Percentiles rank a stretch among this genome's conserved stretches.
Conservation (phyloP, 1,139 yeast species). For the Pichia sp. region DNA sequence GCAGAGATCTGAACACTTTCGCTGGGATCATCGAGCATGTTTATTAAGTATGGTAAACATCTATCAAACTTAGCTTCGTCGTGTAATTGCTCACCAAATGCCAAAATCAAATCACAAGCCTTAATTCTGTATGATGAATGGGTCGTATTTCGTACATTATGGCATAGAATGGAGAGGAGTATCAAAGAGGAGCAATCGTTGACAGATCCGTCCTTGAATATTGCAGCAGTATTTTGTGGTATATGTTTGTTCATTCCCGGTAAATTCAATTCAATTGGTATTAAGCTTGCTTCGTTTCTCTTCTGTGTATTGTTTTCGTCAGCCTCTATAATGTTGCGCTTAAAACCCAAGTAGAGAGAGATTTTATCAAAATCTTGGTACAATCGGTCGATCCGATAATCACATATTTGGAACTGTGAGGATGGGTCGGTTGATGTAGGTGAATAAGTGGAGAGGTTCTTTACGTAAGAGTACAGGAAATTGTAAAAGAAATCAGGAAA, state of each 20-base stretch:
- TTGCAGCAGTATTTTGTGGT: conserved; percentile 38
- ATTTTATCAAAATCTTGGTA: conserved; percentile 55
- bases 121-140: conserved; percentile 59
- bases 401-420: conserved; percentile 41
- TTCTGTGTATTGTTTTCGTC: conserved; percentile 9
- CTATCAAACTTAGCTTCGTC: conserved; percentile 87
- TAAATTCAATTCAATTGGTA: conserved; percentile 48
- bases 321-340: conserved; percentile 20
- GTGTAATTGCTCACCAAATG: conserved; percentile 67
- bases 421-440: conserved; percentile 25
- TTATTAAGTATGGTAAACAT: conserved; percentile 71
- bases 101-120: conserved; percentile 73
- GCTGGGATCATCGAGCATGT: conserved; percentile 49
- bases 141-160: conserved; percentile 61
- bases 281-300: conserved; percentile 15
- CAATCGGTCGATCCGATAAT: conserved; percentile 54
- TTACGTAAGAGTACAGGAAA: conserved; percentile 66
- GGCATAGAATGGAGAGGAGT: conserved; percentile 57
- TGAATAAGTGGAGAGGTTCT: conserved; percentile 34
- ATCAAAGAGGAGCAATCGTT: conserved; percentile 56
- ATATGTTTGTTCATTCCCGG: conserved; percentile 45
- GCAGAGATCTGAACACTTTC: conserved; percentile 60
- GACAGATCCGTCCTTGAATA: conserved; percentile 22
- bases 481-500: conserved; percentile 73
- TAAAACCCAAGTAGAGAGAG: conserved; percentile 44